These are phyloP conservation scores for Wickerhamomyces chaumierensis DNA, from an alignment of 805 yeast genomes.

Conservation along the genomic window DNA sequence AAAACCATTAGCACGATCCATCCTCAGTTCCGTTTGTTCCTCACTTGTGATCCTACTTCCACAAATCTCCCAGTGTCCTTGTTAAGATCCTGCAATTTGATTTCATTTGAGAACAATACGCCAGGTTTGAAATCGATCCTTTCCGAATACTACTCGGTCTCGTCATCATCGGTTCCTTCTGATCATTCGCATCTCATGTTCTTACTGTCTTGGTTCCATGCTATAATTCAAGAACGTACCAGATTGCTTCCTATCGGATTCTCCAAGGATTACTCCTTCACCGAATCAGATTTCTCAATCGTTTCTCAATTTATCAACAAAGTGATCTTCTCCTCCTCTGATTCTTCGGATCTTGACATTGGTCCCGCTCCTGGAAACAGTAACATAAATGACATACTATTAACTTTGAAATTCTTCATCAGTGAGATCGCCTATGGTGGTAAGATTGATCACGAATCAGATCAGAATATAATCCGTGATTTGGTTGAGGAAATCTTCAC, in stretches of 20 bases:
- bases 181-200: conserved; percentile 39
- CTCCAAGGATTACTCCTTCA: conserved; percentile 51
- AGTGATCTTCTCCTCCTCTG: no score
- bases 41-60: conserved; percentile 47
- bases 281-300: conserved; percentile 49
- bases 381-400: conserved; percentile 53
- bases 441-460: conserved; percentile 34
- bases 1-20: conserved; percentile 18
- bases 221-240: conserved; percentile 45
- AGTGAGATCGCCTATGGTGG: conserved; percentile 57
- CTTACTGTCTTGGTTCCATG: conserved; percentile 60
- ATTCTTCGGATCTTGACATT: no score
- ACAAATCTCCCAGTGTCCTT: conserved; percentile 41
- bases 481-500: conserved; percentile 30
- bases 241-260: conserved; percentile 58
- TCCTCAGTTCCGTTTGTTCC: conserved; percentile 40
- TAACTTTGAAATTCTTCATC: conserved; percentile 34
- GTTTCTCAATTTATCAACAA: conserved; percentile 14
- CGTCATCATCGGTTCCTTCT: conserved; percentile 16
- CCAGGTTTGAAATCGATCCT: conserved; percentile 46
- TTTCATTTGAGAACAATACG: conserved; percentile 45
- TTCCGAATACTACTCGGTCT: conserved; percentile 6
- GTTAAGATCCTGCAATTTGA: conserved; percentile 39
- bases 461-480: conserved; percentile 24
- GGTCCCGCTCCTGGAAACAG: no score